phyloP scores from a whole-genome alignment of 371 early-diverging fungal genomes.

The Dichotomocladium elegans region DNA sequence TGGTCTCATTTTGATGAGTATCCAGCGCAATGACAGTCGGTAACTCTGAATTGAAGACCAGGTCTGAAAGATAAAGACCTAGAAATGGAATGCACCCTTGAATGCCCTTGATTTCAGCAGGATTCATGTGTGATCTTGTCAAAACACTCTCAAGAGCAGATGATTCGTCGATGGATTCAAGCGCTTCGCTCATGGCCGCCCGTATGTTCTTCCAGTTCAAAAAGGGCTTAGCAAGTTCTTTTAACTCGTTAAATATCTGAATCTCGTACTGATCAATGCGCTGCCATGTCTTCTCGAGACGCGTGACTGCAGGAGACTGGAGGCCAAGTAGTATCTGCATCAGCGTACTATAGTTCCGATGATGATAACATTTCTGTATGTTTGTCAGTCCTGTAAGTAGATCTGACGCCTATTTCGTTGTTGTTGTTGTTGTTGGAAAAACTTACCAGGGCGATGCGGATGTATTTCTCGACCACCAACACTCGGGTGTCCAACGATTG shows the following conservation, averaged over 20 bases:
- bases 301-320: conserved; percentile 49
- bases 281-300: conserved; percentile 52
- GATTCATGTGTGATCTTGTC: conserved; percentile 20
- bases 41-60: conserved; percentile 60
- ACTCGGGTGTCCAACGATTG: conserved; percentile 28
- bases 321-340: conserved; percentile 57
- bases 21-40: conserved; percentile 47
- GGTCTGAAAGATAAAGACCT: conserved; percentile 63
- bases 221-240: conserved; percentile 54
- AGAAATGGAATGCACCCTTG: conserved; percentile 58
- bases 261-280: conserved; percentile 43
- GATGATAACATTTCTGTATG: conserved; percentile 55
- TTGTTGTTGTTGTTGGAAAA: too few relatives aligned
- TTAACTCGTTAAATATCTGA: conserved; percentile 46
- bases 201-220: conserved; percentile 57
- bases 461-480: conserved; percentile 42
- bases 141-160: conserved; percentile 41
- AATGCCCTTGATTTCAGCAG: conserved; percentile 1
- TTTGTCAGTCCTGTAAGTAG: neutral
- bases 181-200: conserved; percentile 50
- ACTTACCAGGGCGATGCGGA: conserved; percentile 45
- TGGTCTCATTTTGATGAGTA: neutral
- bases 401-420: neutral
- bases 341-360: conserved; percentile 55
- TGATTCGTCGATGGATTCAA: conserved; percentile 36